These are phyloP conservation scores for Gaertneriomyces sp. DNA, from an alignment of 192 early-diverging fungal species.

Conservation along the genomic window DNA sequence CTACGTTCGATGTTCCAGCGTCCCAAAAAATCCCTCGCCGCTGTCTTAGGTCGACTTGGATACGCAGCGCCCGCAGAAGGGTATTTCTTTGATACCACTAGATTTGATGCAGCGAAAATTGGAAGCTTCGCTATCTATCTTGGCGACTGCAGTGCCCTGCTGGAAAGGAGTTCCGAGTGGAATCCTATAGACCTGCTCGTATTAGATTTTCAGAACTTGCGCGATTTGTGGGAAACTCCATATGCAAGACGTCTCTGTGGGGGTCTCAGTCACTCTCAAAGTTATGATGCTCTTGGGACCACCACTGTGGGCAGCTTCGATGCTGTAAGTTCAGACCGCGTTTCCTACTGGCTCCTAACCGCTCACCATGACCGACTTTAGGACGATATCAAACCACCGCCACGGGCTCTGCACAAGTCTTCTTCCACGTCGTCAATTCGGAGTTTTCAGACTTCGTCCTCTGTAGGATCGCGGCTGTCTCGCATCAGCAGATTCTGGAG, in stretches of 20 bases:
- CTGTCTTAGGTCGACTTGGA: background rate
- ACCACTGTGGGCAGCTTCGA: background rate
- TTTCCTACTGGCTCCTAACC: background rate
- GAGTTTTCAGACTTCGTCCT: constrained; percentile 3
- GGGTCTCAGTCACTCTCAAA: constrained; percentile 5
- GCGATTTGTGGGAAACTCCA: constrained; percentile 6
- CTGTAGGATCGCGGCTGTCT: background rate
- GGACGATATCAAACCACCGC: too few relatives aligned
- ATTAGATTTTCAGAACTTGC: constrained; percentile 4
- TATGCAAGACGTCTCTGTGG: background rate
- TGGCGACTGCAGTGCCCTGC: background rate
- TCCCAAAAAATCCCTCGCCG: background rate
- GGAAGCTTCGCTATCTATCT: constrained; percentile 8
- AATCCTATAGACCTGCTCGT: constrained; percentile 10
- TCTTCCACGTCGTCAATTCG: background rate
- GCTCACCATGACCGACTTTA: too few relatives aligned
- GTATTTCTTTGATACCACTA: constrained; percentile 6
- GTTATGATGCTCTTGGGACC: background rate
- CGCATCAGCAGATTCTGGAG: constrained; percentile 1
- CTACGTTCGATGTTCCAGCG: background rate
- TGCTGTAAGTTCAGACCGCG: background rate
- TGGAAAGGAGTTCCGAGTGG: background rate
- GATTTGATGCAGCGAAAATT: constrained; percentile 4
- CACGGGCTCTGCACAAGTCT: too few relatives aligned
- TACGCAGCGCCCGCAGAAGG: background rate